Evolutionary conservation across 495 filamentous ascomycete genomes (phyloP), one percentile per base, ranked within the genome.

Genomic region (Aspergillus hancockii): DNA sequence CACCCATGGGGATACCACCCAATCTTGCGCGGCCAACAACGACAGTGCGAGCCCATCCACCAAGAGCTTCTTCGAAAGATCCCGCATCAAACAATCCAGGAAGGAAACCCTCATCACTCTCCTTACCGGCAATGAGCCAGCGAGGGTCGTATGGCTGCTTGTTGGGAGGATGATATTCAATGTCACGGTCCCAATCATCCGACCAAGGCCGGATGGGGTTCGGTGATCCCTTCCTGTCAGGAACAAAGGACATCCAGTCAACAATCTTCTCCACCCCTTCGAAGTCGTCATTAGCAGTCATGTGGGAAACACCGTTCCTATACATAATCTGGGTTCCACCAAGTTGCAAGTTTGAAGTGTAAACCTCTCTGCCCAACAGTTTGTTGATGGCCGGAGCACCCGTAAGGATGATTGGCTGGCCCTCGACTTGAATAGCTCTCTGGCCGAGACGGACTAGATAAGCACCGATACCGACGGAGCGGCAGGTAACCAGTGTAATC

Each of bases 321-420:
- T 98, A 98, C 94, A 98, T 98, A 83, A 98, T 98, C 78, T 98
- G 94, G 41, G 94, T 98, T 65, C 94, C 94, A 85, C 94, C 94
- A 61, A 98, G 90, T 81, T 98, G 94, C 61, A 98, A 75, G 83
- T 98, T 98, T 34, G 94, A 98, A 47, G 94, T 96, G 82, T 98
- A 98, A 18, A 98, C 93, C 78, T 98, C 95, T 61, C 94, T 90
- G 41, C 94, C 94, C 52, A 98, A 88, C 64, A 98, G 81, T 81
- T 97, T 98, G 85, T 98, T 98, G 76, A 98, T 89, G 55, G 94
- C 94, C 62, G 90, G 90, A 31, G 94, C 94, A 81, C 94, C 94
- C 70, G 94, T 98, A 58, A 98, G 87, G 67, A 98, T 98, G 77
- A 98, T 98, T 13, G 94, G 94, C 79, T 98, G 94, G 59, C 94